Percentiles rank a stretch among this genome's conserved stretches.
Conservation (phyloP, 163 green algal genomes). For the Scenedesmus sp. region DNA sequence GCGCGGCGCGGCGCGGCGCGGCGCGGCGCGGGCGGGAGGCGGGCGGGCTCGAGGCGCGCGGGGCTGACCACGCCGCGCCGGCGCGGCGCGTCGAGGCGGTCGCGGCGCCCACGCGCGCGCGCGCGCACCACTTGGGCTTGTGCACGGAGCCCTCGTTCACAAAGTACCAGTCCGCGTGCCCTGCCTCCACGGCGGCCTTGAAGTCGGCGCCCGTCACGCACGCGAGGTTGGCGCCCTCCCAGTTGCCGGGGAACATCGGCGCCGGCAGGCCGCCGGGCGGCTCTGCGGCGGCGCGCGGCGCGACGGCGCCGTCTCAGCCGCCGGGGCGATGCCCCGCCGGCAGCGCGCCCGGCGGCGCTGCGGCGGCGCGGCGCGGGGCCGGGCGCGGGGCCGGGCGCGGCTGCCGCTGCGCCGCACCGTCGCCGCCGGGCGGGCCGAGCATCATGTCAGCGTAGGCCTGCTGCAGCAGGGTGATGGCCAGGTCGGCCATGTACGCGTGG, state of each 20-base stretch:
- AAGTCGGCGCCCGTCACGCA: constrained; percentile 14
- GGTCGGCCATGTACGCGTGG: constrained; percentile 23
- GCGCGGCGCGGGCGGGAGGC: too few relatives aligned
- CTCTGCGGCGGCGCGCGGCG: not conserved
- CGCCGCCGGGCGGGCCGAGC: not conserved
- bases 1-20: too few relatives aligned
- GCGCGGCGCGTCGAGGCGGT: too few relatives aligned
- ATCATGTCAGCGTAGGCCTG: constrained; percentile 2
- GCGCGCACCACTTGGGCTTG: constrained; percentile 18
- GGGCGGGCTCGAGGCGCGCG: too few relatives aligned
- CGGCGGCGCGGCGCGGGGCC: too few relatives aligned
- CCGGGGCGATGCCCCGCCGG: too few relatives aligned
- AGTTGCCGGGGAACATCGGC: constrained; percentile 33
- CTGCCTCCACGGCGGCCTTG: not conserved
- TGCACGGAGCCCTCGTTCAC: constrained; percentile 26
- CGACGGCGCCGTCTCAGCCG: too few relatives aligned
- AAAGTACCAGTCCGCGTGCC: constrained; percentile 36
- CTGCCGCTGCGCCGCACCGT: too few relatives aligned
- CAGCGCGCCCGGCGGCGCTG: too few relatives aligned
- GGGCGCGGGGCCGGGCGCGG: too few relatives aligned
- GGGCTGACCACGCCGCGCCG: too few relatives aligned
- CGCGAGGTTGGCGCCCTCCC: not conserved
- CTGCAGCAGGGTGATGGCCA: constrained; percentile 18
- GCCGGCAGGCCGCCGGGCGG: not conserved
- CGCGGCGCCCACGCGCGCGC: too few relatives aligned